Percentiles rank a stretch among this genome's conserved stretches.
Conservation (phyloP, 352 stramenopile genomes). For the Phytophthora sp. region DNA sequence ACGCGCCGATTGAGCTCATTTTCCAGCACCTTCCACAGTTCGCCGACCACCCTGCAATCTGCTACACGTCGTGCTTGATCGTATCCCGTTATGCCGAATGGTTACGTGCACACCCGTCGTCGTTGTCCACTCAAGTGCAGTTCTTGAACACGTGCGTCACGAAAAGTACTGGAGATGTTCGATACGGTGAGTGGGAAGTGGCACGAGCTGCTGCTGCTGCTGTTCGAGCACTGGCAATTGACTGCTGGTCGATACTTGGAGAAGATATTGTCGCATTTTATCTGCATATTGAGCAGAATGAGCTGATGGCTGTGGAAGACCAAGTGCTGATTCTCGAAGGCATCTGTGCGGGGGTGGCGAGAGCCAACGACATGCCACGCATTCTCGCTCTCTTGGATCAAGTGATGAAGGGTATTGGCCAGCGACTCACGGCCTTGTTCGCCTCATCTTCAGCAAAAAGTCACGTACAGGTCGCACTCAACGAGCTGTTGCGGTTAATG, state of each 20-base stretch:
- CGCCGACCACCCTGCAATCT: conserved; percentile 75
- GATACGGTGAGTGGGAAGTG: conserved; percentile 78
- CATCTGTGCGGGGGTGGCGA: conserved; percentile 66
- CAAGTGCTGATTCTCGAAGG: conserved; percentile 88
- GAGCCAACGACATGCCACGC: conserved; percentile 48
- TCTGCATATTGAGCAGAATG: conserved; percentile 69
- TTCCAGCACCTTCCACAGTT: conserved; percentile 83
- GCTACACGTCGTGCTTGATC: conserved; percentile 87
- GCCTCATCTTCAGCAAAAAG: conserved; percentile 37
- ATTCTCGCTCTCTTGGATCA: conserved; percentile 67
- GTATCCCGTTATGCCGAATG: conserved; percentile 84
- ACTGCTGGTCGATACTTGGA: conserved; percentile 78
- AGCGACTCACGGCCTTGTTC: conserved; percentile 56
- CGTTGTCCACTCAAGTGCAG: conserved; percentile 57
- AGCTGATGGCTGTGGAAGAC: conserved; percentile 77
- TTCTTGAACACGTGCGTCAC: conserved; percentile 82
- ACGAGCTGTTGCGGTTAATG: conserved; percentile 82
- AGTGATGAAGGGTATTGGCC: conserved; percentile 68
- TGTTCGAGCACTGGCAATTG: conserved; percentile 73
- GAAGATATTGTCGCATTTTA: conserved; percentile 79
- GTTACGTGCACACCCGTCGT: conserved; percentile 57
- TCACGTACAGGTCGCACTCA: conserved; percentile 52
- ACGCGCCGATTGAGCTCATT: conserved; percentile 68
- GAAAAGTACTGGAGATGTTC: conserved; percentile 49
- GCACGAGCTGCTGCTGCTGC: conserved; percentile 71